Evolutionary conservation across 495 filamentous ascomycete genomes (phyloP), one percentile per base, ranked within the genome.

Genomic region (Annulohypoxylon maeteangense): DNA sequence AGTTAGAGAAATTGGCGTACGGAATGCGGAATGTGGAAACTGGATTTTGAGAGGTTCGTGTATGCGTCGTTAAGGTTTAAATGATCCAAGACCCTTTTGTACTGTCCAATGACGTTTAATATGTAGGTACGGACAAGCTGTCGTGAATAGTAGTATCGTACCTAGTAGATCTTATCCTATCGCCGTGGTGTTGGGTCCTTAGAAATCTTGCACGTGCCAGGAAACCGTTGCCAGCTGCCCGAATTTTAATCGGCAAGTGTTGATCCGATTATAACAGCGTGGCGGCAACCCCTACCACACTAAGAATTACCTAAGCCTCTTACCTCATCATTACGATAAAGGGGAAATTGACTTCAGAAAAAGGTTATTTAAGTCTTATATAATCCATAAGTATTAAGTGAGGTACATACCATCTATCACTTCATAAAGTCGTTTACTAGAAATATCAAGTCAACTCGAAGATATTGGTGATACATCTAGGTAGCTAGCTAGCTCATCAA

Each of bases 191-290:
- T 36, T 20, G 36, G 50, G 34, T 42, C 50, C 57, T 58, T 62
- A 48, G 12, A 64, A 65, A 54, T 44, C 31, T 69, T 65, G 48
- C 65, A 69, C 48, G 65, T 73, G 70, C 45, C 56, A 62, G 22
- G 23, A 45, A 61, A 56, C 70, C 53, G 40, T n/a, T 69, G 65
- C 34, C 70, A 74, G 67, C 70, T 66, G 65, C 12, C 10, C 44
- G 47, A 11, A 16, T 48, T 55, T 48, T 16, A 40, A 59, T 72
- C 48, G 65, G 65, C 50, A 34, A 10, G 2, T 47, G 48, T 75
- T 72, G 47, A 72, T 75, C 62, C 69, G 67, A 66, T 73, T 54
- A 51, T 70, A 71, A 69, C 74, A 76, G 64, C 70, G 74, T 76
- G 74, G 70, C 70, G 59, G 69, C 57, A 70, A 53, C 16, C 32